These are phyloP conservation scores for Xylaria digitata DNA, from an alignment of 2,329 filamentous ascomycete genomes.

Conservation along the genomic window DNA sequence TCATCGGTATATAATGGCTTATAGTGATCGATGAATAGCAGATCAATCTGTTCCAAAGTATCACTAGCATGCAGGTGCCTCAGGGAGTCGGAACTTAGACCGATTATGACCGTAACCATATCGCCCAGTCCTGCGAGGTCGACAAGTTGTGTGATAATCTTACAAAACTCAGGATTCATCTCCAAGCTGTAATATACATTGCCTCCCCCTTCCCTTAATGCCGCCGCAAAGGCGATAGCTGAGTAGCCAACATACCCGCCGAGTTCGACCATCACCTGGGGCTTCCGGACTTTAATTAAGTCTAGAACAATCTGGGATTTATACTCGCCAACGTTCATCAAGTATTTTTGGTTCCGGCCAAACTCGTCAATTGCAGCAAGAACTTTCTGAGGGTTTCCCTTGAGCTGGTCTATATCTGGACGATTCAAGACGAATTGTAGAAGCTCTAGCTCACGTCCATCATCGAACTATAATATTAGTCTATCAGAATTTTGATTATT, in stretches of 20 bases:
- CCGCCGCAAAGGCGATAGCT: slow-evolving; percentile 77
- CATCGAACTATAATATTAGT: slow-evolving; percentile 62
- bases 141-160: slow-evolving; percentile 74
- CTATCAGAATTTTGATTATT: background rate
- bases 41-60: slow-evolving; percentile 68
- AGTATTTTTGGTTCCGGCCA: slow-evolving; percentile 71
- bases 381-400: slow-evolving; percentile 71
- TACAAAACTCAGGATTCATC: slow-evolving; percentile 77
- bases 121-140: slow-evolving; percentile 79
- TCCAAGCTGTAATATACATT: slow-evolving; percentile 78
- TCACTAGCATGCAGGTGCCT: slow-evolving; percentile 67
- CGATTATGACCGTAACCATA: slow-evolving; percentile 76
- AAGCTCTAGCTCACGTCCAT: slow-evolving; percentile 79
- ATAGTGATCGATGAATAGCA: slow-evolving; percentile 84
- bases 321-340: slow-evolving; percentile 83
- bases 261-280: slow-evolving; percentile 78
- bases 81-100: slow-evolving; percentile 74
- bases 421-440: slow-evolving; percentile 75
- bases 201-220: slow-evolving; percentile 71
- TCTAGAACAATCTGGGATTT: slow-evolving; percentile 79
- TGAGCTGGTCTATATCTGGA: slow-evolving; percentile 70
- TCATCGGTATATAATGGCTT: slow-evolving; percentile 81
- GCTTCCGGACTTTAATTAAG: slow-evolving; percentile 74
- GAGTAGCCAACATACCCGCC: slow-evolving; percentile 88
- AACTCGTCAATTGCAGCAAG: slow-evolving; percentile 78